Evolutionary conservation across 352 stramenopile genomes (phyloP).

Genomic region (Phytophthora pini): DNA sequence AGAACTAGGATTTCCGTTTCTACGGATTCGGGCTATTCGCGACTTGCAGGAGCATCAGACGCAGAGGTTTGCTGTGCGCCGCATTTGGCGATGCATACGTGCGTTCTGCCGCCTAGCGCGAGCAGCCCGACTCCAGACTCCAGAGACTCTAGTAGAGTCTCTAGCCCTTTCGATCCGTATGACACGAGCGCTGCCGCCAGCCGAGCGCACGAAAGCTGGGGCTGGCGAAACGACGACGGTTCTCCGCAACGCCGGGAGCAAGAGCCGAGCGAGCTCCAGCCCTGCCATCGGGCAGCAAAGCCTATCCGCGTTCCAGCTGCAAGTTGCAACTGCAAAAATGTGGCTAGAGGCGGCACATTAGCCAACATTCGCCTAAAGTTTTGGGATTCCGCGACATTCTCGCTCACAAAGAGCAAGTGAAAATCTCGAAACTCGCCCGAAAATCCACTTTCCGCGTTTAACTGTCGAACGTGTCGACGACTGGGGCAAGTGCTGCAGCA

Average conservation of each 20-base stretch:
- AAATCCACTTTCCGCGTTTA: slow-evolving; percentile 28
- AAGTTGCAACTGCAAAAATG: not conserved
- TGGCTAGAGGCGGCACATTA: slow-evolving; percentile 9
- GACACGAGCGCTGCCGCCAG: slow-evolving; percentile 16
- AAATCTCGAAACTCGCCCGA: not conserved
- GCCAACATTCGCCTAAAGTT: slow-evolving; percentile 25
- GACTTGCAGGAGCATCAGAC: slow-evolving; percentile 15
- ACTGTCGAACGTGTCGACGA: slow-evolving; percentile 12
- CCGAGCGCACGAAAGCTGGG: slow-evolving; percentile 8
- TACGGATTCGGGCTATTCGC: slow-evolving; percentile 5
- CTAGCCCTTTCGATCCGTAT: slow-evolving; percentile 10
- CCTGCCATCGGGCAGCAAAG: not conserved
- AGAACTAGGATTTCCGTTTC: not conserved
- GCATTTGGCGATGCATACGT: slow-evolving; percentile 2
- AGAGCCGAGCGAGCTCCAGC: not conserved
- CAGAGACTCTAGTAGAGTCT: too few species aligned
- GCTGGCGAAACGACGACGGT: slow-evolving; percentile 11
- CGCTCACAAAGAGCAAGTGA: slow-evolving; percentile 25
- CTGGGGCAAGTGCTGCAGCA: not conserved
- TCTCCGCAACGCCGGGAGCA: slow-evolving; percentile 5
- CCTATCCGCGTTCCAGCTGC: slow-evolving; percentile 3
- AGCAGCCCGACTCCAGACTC: not conserved
- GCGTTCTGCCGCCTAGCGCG: slow-evolving; percentile 10
- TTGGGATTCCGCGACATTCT: slow-evolving; percentile 19
- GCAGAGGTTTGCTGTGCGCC: not conserved